These are phyloP conservation scores for Vitis cinerea DNA, from an alignment of 164 flowering plant species.

Conservation along the genomic window DNA sequence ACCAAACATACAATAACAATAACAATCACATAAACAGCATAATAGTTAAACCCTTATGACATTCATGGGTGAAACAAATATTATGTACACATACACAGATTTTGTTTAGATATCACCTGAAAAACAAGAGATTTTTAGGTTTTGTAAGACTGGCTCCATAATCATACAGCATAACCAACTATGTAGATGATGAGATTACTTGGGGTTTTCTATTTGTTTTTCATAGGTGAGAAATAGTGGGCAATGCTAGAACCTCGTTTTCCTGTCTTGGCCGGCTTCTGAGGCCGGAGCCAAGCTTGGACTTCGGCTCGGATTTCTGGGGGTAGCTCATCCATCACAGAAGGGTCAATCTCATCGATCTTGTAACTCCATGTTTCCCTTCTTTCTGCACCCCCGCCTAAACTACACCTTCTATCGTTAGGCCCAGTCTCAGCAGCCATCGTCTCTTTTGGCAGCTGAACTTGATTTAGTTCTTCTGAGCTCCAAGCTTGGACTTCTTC, in stretches of 20 bases:
- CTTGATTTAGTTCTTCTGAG: constrained; percentile 16
- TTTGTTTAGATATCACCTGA: no score
- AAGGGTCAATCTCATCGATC: constrained; percentile 73
- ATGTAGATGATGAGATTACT: neutral
- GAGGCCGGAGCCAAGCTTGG: constrained; percentile 59
- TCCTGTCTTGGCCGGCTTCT: constrained; percentile 43
- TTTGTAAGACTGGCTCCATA: no score
- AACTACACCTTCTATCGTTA: constrained; percentile 2
- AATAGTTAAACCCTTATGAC: no score
- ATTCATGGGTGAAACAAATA: no score
- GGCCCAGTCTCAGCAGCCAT: constrained; percentile 6
- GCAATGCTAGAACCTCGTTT: constrained; percentile 57
- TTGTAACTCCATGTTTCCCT: constrained; percentile 51
- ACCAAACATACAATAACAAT: no score
- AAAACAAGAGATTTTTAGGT: no score
- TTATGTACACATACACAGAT: no score
- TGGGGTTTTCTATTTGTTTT: constrained; percentile 14
- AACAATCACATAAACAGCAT: no score
- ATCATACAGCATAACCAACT: neutral
- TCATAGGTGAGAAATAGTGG: constrained; percentile 63
- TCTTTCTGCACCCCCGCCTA: constrained; percentile 20
- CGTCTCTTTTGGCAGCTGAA: constrained; percentile 12
- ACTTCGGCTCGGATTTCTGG: constrained; percentile 74
- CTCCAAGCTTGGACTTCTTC: constrained; percentile 56
- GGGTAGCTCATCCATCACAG: constrained; percentile 76